phyloP scores from a whole-genome alignment of 768 basidiomycete genomes.

The Zangia roseola region DNA sequence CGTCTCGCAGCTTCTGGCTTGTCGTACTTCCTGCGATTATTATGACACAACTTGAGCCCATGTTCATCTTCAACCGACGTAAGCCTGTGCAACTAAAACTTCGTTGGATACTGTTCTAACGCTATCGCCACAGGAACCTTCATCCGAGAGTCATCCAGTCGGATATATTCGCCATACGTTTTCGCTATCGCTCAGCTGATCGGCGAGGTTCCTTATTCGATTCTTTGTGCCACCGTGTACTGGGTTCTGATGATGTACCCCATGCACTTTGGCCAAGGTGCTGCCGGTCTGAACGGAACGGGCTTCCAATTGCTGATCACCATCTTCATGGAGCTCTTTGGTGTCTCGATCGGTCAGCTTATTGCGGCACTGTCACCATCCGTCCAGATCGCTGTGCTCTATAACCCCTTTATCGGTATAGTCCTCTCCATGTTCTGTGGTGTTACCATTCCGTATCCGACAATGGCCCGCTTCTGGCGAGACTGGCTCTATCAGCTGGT shows the following conservation, averaged over 20 bases:
- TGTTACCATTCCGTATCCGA: conserved; percentile 70
- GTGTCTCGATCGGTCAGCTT: conserved; percentile 72
- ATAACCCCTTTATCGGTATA: conserved; percentile 72
- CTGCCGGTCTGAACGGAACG: conserved; percentile 56
- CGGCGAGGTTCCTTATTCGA: conserved; percentile 76
- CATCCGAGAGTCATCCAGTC: conserved; percentile 67
- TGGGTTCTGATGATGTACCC: conserved; percentile 77
- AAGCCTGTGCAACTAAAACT: conserved; percentile 34
- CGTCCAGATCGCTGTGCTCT: conserved; percentile 75
- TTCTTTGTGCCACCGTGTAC: conserved; percentile 70
- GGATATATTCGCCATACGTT: conserved; percentile 83
- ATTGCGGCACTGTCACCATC: conserved; percentile 76
- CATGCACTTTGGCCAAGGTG: conserved; percentile 64
- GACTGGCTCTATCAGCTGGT: conserved; percentile 74
- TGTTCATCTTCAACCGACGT: conserved; percentile 74
- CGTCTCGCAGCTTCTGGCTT: conserved; percentile 55
- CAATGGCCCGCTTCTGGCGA: conserved; percentile 65
- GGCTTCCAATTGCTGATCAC: conserved; percentile 72
- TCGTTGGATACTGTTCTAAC: background rate
- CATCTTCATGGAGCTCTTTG: conserved; percentile 69
- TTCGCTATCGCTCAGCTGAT: conserved; percentile 82
- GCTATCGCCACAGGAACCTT: conserved; percentile 32
- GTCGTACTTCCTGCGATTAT: conserved; percentile 70
- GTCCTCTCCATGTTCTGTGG: conserved; percentile 76
- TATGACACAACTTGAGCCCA: conserved; percentile 68